Evolutionary conservation across 805 yeast genomes (phyloP).

Genomic region (Ogataea minuta): DNA sequence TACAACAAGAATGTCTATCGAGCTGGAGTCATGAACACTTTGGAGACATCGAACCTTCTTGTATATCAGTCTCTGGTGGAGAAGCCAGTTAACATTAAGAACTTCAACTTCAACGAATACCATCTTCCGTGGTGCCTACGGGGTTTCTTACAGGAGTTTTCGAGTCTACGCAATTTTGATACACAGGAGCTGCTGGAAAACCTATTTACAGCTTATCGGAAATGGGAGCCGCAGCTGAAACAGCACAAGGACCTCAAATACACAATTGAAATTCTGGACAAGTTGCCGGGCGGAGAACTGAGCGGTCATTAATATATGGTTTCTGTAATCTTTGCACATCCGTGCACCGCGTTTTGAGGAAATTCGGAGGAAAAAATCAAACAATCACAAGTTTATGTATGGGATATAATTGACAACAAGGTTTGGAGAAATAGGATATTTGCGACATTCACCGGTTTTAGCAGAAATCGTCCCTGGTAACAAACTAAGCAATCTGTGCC

Average conservation of each 20-base stretch:
- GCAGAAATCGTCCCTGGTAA: neutral
- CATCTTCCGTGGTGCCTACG: slow-evolving; percentile 92
- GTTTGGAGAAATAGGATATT: neutral
- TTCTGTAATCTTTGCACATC: slow-evolving; percentile 8
- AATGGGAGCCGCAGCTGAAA: slow-evolving; percentile 82
- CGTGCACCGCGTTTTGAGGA: slow-evolving; percentile 11
- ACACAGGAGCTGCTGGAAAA: slow-evolving; percentile 43
- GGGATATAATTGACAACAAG: slow-evolving; percentile 8
- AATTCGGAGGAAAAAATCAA: slow-evolving; percentile 9
- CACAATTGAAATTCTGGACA: slow-evolving; percentile 33
- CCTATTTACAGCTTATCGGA: slow-evolving; percentile 58
- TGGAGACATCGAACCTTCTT: slow-evolving; percentile 69
- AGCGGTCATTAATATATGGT: slow-evolving; percentile 3
- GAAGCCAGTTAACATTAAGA: slow-evolving; percentile 36
- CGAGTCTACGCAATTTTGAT: slow-evolving; percentile 46
- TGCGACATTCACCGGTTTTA: neutral
- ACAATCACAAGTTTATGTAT: slow-evolving; percentile 11
- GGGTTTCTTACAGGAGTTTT: slow-evolving; percentile 69
- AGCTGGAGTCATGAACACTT: slow-evolving; percentile 64
- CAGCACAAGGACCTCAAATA: slow-evolving; percentile 78
- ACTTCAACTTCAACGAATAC: slow-evolving; percentile 73
- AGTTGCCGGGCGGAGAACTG: slow-evolving; percentile 16
- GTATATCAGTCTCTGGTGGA: slow-evolving; percentile 38
- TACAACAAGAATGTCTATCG: slow-evolving; percentile 65
- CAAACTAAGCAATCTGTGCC: too few relatives aligned